Evolutionary conservation across 2,329 filamentous ascomycete genomes (phyloP).

Genomic region (Monosporascus sp.): DNA sequence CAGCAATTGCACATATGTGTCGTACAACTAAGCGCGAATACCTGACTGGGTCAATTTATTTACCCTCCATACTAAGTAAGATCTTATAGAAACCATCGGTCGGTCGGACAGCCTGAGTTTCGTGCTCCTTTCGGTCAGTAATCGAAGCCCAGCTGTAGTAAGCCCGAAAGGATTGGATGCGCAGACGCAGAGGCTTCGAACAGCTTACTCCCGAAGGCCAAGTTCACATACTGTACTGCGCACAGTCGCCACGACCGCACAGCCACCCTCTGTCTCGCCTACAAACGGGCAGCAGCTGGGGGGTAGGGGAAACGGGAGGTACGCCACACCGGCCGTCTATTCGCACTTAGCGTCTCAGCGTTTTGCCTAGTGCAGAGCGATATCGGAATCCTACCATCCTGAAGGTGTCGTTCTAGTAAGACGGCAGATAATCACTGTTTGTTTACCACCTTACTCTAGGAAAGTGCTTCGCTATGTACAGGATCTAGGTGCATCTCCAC

Average conservation of each 20-base stretch:
- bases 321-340: not conserved
- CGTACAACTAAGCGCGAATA: no score
- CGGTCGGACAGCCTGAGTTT: no score
- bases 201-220: not conserved
- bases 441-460: not conserved
- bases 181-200: no score
- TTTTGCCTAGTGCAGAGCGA: not conserved
- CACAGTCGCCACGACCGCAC: not conserved
- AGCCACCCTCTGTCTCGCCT: not conserved
- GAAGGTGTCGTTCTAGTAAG: not conserved
- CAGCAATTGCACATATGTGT: no score
- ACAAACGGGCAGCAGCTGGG: no score
- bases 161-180: no score
- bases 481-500: not conserved
- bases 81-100: no score
- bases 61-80: no score
- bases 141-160: no score
- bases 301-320: no score
- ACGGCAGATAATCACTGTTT: not conserved
- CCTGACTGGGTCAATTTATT: no score
- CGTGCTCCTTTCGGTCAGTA: no score
- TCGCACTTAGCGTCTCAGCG: not conserved
- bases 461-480: not conserved
- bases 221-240: not conserved
- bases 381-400: not conserved